Base-by-base conservation (phyloP, 2,329 filamentous ascomycete genomes). In the Trichoderma pleuroti region DNA sequence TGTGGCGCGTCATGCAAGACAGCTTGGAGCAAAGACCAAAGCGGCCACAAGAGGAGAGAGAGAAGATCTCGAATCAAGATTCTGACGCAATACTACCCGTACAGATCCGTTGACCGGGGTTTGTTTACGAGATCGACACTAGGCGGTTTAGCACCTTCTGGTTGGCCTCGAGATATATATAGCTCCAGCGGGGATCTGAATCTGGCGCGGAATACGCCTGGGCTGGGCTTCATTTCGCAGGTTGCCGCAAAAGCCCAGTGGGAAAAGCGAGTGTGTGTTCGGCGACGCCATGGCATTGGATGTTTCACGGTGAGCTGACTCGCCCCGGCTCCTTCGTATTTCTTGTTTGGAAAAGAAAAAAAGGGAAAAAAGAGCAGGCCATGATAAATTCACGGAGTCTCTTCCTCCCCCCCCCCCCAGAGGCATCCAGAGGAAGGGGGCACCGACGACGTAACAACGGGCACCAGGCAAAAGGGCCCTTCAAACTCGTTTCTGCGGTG, bases 21-120 rank as follows among this genome's bases (percentile, higher is more conserved):
- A 56, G 18, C 16, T 54, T 18, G 6, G 16, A 8, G 34, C 59
- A 30, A 28, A 28, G 9, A 9, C 36, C 24, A 68, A 39, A 56
- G 9, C 30, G 56, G 32, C 46, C 36, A 28, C 54, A 24, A 21
- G n/a, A 36, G 42, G n/a, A 36, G 32, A 42, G 32, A 42, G 54
- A 32, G 30, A 68, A 36, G 65, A 68, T 68, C 65, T 60, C 16
- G 24, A 46, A 60, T 61, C 65, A 68, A 68, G 56, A 68, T 68
- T 49, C 65, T 68, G 65, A 68, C 65, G 65, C 65, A 61, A 68
- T 68, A 60, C n/a, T 68, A 68, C 39, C 52, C 65, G 36, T 68
- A 61, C n/a, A 68, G 65, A 68, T 68, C 65, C 65, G 65, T 68
- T 68, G 65, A 68, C 65, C 61, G 56, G 65, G 65, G n/a, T n/a